These are phyloP conservation scores for Aspergillus latus DNA, from an alignment of 2,329 filamentous ascomycete species.

Conservation along the genomic window DNA sequence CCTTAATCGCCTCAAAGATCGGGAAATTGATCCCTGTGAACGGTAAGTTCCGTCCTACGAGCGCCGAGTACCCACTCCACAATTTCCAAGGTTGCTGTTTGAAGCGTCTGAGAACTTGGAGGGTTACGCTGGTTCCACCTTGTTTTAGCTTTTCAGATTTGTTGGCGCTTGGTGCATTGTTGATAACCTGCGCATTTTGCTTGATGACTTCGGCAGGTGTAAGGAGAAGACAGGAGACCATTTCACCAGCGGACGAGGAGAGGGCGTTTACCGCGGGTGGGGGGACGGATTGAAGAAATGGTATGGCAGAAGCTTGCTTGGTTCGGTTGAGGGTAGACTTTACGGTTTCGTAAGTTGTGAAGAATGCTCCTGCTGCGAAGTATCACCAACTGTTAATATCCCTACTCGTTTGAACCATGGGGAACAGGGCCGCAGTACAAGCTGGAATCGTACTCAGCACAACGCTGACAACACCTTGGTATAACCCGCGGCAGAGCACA, in stretches of 20 bases:
- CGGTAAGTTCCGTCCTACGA: conserved; percentile 79
- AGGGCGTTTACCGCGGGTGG: conserved; percentile 69
- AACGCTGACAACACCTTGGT: conserved; percentile 83
- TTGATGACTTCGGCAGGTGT: conserved; percentile 90
- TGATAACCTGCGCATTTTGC: conserved; percentile 87
- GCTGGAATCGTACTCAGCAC: conserved; percentile 86
- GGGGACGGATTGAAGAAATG: conserved; percentile 51
- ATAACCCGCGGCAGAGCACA: conserved; percentile 69
- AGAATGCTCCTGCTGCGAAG: conserved; percentile 72
- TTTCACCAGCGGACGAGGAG: conserved; percentile 74
- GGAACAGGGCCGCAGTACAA: conserved; percentile 48
- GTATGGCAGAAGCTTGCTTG: not conserved
- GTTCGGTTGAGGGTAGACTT: conserved; percentile 62
- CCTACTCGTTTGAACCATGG: too few relatives aligned
- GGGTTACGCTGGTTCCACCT: conserved; percentile 44
- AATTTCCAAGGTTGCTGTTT: conserved; percentile 54
- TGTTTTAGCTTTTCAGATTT: conserved; percentile 15
- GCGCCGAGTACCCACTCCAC: conserved; percentile 74
- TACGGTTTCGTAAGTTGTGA: conserved; percentile 80
- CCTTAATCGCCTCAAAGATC: conserved; percentile 72
- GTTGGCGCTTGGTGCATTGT: conserved; percentile 19
- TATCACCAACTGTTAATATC: not conserved
- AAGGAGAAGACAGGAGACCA: conserved; percentile 81
- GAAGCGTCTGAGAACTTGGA: conserved; percentile 60
- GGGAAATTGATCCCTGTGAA: conserved; percentile 90